phyloP scores from a whole-genome alignment of 2,329 filamentous ascomycete genomes.

The Botrytis medusae region DNA sequence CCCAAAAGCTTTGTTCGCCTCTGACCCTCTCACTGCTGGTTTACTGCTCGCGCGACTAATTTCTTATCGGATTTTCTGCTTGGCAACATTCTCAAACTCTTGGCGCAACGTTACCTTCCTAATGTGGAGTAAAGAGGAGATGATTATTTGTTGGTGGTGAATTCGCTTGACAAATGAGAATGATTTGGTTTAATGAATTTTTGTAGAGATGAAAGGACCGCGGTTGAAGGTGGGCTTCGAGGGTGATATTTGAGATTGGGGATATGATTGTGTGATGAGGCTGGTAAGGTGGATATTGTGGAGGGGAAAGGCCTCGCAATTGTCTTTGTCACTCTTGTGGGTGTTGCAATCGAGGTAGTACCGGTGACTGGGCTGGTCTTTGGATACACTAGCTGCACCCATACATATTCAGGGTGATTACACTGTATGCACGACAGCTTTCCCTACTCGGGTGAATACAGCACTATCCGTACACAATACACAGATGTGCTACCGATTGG shows the following conservation, averaged over 20 bases:
- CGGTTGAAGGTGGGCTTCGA: neutral
- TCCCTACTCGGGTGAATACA: conserved; percentile 7
- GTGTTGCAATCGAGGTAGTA: neutral
- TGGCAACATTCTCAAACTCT: neutral
- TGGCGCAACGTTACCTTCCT: conserved; percentile 17
- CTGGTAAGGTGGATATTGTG: neutral
- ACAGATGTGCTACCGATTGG: neutral
- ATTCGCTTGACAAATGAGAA: conserved; percentile 17
- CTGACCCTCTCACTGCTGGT: neutral
- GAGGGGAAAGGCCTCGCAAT: neutral
- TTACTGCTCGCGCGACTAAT: conserved; percentile 2
- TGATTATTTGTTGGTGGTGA: conserved; percentile 9
- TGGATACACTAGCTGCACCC: neutral
- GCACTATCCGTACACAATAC: conserved; percentile 4
- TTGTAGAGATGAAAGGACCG: conserved; percentile 1
- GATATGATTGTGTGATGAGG: conserved; percentile 8
- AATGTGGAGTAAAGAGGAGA: conserved; percentile 9
- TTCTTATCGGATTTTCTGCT: conserved; percentile 7
- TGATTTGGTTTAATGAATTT: conserved; percentile 1
- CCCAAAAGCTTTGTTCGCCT: conserved; percentile 2
- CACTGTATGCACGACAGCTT: neutral
- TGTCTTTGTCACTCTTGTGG: neutral
- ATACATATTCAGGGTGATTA: neutral
- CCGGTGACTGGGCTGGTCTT: neutral
- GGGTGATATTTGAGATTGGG: neutral